Base-by-base conservation (phyloP, 768 basidiomycete genomes). In the Panus rudis region DNA sequence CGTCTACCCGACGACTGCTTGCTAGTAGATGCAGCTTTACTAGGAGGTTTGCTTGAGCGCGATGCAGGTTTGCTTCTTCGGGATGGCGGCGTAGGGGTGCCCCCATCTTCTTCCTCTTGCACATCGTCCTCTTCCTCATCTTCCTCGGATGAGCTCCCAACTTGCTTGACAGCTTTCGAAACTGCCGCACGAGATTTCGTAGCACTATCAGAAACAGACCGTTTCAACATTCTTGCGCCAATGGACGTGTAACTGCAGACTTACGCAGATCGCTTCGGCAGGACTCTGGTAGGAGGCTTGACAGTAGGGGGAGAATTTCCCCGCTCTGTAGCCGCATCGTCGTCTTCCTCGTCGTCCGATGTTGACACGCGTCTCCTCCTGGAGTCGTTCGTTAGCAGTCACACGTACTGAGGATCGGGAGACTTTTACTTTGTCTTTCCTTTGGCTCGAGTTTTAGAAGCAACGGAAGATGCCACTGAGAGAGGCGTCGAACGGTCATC, bases 181-280 rank as follows among this genome's bases (percentile, higher is more conserved):
- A 37, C 50, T 30, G 43, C 59, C 37, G 50, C 55, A 21, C 46
- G 43, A 6, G 59, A 35, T 12, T 55, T 67, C 67, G 14, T 69
- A 64, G 43, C 63, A 53, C 51, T 71, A 64, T 17, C 43, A 21
- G 17, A 37, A 11, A 34, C 14, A 13, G n/a, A 21, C 31, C 10
- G 28, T 30, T 10, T 10, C 28, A n/a, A 10, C n/a, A 10, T 30
- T n/a, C 10, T 10, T 10, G 28, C n/a, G n/a, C 28, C 10, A 30
- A 30, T 30, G 28, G n/a, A 30, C 28, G 28, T 10, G n/a, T 30
- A n/a, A n/a, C n/a, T n/a, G n/a, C n/a, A n/a, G 12, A 62, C 79
- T 50, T 63, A 82, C 81, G 70, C 79, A 30, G 74, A 69, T 51
- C 81, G 66, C 55, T 70, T 74, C 3, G 82, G 81, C 52, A 81